Evolutionary conservation across 2,329 filamentous ascomycete species (phyloP).

Genomic region (Neofusicoccum ribis): DNA sequence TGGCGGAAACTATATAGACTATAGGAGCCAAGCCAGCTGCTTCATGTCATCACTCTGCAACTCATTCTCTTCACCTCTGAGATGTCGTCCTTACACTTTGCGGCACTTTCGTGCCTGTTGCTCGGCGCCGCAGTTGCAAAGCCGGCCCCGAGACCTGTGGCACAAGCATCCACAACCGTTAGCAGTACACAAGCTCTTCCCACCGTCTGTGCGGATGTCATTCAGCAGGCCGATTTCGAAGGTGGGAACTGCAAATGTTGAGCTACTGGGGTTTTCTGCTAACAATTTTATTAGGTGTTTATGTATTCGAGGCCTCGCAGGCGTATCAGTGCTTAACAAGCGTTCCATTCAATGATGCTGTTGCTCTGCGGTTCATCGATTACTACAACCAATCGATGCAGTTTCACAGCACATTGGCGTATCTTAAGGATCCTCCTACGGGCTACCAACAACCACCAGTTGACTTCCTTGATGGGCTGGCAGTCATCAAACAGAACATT

Average conservation of each 20-base stretch:
- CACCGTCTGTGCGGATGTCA: background rate
- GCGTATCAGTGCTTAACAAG: constrained; percentile 46
- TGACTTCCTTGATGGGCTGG: constrained; percentile 34
- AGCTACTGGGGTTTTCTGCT: background rate
- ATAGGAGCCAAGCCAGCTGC: background rate
- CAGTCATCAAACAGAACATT: constrained; percentile 30
- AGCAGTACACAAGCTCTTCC: background rate
- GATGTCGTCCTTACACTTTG: background rate
- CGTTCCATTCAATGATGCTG: constrained; percentile 48
- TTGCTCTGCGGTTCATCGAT: constrained; percentile 45
- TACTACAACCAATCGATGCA: constrained; percentile 49
- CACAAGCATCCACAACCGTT: background rate
- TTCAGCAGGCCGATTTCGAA: background rate
- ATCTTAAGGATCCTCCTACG: constrained; percentile 41
- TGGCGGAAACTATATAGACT: background rate
- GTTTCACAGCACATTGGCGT: constrained; percentile 47
- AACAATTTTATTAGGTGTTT: background rate
- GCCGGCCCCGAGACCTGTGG: background rate
- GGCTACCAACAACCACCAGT: constrained; percentile 44
- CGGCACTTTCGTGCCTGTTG: background rate
- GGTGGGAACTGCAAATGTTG: background rate
- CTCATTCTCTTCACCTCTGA: background rate
- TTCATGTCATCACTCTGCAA: background rate
- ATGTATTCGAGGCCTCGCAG: constrained; percentile 24
- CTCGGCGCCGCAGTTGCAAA: background rate